Percentiles rank a stretch among this genome's conserved stretches.
These are phyloP conservation scores for Fagus crenata DNA, from an alignment of 306 rosid genomes.

Conservation along the genomic window DNA sequence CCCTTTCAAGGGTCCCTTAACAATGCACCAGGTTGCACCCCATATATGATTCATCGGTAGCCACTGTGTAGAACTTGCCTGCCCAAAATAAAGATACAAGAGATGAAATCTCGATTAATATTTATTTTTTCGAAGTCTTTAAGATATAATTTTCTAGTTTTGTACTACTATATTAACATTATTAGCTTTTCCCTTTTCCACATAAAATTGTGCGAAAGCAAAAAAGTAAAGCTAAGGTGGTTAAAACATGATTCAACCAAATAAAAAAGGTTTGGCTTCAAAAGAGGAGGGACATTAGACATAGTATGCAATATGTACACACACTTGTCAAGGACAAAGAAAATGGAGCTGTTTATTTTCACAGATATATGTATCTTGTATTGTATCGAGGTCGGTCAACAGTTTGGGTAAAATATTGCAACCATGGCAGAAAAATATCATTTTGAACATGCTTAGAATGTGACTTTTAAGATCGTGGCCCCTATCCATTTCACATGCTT, in stretches of 20 bases:
- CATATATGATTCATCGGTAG: conserved; percentile 71
- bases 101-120: not conserved
- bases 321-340: no score
- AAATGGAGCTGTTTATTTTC: no score
- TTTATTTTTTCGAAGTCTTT: no score
- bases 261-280: no score
- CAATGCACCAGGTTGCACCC: conserved; percentile 88
- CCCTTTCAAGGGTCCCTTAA: conserved; percentile 63
- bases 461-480: conserved; percentile 24
- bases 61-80: conserved; percentile 82
- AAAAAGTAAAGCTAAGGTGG: no score
- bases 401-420: not conserved
- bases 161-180: no score
- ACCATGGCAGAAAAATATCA: not conserved
- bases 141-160: no score
- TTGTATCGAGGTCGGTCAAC: not conserved
- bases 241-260: no score
- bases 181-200: no score
- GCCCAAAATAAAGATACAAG: conserved; percentile 31
- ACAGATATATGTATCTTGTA: not conserved
- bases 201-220: no score
- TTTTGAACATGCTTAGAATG: conserved; percentile 14
- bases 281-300: no score
- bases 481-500: conserved; percentile 45
- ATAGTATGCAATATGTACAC: no score